Evolutionary conservation across 176 grass and related monocot species (phyloP).

Genomic region (Oryza brachyantha): DNA sequence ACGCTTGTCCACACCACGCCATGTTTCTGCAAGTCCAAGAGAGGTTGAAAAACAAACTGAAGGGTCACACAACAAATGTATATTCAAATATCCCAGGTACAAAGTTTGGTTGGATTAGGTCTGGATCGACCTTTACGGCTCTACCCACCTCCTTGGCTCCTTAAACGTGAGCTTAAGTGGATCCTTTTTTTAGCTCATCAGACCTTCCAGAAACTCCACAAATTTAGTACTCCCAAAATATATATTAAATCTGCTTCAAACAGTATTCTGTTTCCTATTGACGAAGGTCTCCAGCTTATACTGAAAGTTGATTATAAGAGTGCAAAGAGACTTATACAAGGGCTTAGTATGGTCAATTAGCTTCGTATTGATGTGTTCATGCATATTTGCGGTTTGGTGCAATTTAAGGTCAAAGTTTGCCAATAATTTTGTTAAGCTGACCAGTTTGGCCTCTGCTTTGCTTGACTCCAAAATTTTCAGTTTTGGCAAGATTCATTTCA

Average conservation of each 20-base stretch:
- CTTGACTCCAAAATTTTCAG: background rate
- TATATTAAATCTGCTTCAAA: no score
- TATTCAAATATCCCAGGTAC: background rate
- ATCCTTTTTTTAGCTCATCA: background rate
- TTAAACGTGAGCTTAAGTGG: background rate
- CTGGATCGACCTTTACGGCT: background rate
- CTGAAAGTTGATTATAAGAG: background rate
- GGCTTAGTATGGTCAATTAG: no score
- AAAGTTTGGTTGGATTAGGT: conserved; percentile 18
- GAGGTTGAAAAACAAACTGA: conserved; percentile 3
- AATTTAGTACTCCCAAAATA: background rate
- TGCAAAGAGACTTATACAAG: background rate
- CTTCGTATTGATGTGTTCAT: background rate
- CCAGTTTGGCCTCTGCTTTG: background rate
- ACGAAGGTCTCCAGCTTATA: background rate
- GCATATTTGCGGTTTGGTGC: background rate
- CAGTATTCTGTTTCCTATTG: background rate
- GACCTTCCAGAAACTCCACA: background rate
- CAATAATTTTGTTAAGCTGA: background rate
- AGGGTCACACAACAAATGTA: background rate
- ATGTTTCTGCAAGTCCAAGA: background rate
- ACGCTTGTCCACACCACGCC: conserved; percentile 17
- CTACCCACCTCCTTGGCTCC: no score
- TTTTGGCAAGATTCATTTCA: background rate
- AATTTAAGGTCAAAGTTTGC: background rate